These are phyloP conservation scores for Rutstroemia sp. DNA, from an alignment of 2,329 filamentous ascomycete genomes.

Conservation along the genomic window DNA sequence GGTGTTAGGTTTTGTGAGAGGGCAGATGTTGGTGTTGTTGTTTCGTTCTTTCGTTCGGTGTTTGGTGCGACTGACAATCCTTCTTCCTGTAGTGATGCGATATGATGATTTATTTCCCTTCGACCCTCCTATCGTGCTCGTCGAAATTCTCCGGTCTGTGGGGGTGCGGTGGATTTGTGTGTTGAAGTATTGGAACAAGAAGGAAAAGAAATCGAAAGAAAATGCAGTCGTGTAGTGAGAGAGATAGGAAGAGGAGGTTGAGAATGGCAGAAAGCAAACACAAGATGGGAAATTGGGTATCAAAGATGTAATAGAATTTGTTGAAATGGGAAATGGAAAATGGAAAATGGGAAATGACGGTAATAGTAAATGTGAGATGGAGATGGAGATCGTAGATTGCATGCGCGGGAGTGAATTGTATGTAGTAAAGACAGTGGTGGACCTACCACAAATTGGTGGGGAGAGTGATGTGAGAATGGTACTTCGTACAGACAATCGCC, in stretches of 20 bases:
- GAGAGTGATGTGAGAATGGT: too few species aligned
- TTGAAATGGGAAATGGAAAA: neutral
- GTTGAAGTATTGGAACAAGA: neutral
- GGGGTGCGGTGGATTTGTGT: too few species aligned
- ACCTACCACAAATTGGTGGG: too few species aligned
- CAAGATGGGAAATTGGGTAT: neutral
- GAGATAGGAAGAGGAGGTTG: neutral
- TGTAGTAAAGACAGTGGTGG: too few species aligned
- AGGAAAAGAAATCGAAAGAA: neutral
- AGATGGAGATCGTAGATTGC: too few species aligned
- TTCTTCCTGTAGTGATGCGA: neutral
- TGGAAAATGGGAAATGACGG: neutral
- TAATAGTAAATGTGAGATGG: neutral
- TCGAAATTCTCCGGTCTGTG: too few species aligned
- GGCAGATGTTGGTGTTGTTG: neutral
- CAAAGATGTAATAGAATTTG: neutral
- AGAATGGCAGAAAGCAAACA: neutral
- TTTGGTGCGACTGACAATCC: neutral
- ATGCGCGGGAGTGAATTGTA: too few species aligned
- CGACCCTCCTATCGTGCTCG: too few species aligned
- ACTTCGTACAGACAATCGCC: too few species aligned
- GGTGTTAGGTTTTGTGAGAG: neutral
- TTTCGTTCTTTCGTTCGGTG: neutral
- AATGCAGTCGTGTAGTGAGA: neutral
- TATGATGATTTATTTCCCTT: neutral